Conservation (phyloP, 805 yeast genomes). For the Torulaspora delbrueckii region DNA sequence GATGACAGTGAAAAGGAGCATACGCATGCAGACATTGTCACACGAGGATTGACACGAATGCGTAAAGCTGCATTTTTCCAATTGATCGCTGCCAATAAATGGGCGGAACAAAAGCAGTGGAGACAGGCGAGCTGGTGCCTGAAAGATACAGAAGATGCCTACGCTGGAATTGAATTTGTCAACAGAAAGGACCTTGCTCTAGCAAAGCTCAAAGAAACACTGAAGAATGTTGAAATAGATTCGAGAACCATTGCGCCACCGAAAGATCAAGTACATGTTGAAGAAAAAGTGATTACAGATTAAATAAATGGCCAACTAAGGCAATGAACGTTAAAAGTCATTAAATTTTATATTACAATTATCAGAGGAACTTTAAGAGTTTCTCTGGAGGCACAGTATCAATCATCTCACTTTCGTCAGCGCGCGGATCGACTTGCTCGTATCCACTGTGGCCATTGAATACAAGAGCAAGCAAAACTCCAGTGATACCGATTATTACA, state of each 20-base stretch:
- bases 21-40: conserved; percentile 31
- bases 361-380: conserved; percentile 38
- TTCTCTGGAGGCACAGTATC: conserved; percentile 58
- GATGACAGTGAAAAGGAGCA: conserved; percentile 32
- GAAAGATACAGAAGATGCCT: conserved; percentile 31
- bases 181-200: conserved; percentile 23
- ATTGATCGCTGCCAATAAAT: conserved; percentile 65
- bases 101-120: conserved; percentile 44
- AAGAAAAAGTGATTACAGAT: conserved; percentile 1
- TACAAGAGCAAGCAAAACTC: conserved; percentile 34
- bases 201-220: conserved; percentile 15
- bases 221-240: conserved; percentile 2
- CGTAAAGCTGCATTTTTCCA: conserved; percentile 78
- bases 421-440: conserved; percentile 48
- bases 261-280: conserved; percentile 5
- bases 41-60: conserved; percentile 52
- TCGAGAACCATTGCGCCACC: neutral
- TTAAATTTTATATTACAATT: conserved; percentile 15
- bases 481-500: conserved; percentile 39
- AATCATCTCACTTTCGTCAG: conserved; percentile 57
- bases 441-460: conserved; percentile 40
- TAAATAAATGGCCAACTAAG: conserved; percentile 3
- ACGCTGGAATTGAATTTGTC: conserved; percentile 22
- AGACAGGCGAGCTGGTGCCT: conserved; percentile 32
- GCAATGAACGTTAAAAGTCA: conserved; percentile 4